Percentiles rank a stretch among this genome's conserved stretches.
Conservation (phyloP, 805 yeast genomes). For the Hanseniaspora singularis region DNA sequence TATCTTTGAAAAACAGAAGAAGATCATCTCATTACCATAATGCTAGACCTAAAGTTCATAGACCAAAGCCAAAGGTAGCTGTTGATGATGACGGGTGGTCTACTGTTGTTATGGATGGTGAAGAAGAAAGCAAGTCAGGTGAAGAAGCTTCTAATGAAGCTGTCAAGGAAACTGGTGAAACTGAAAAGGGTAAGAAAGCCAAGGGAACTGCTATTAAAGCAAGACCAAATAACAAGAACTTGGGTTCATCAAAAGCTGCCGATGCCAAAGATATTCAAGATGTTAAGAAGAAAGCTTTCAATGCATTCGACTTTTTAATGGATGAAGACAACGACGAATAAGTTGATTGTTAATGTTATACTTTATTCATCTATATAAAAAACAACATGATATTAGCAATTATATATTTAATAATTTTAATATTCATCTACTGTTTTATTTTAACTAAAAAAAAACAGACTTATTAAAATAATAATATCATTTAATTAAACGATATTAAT, state of each 20-base stretch:
- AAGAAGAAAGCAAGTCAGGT: conserved; percentile 29
- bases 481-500: too few species aligned
- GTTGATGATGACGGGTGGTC: conserved; percentile 80
- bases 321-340: conserved; percentile 43
- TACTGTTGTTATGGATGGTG: conserved; percentile 40
- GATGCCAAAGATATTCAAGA: conserved; percentile 65
- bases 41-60: conserved; percentile 45
- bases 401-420: too few species aligned
- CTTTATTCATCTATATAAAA: too few species aligned
- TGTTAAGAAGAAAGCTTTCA: conserved; percentile 53
- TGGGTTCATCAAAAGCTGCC: conserved; percentile 60
- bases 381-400: too few species aligned
- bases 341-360: too few species aligned
- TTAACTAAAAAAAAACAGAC: too few species aligned
- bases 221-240: conserved; percentile 62
- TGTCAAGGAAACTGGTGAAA: conserved; percentile 16
- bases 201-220: conserved; percentile 42
- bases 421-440: too few species aligned
- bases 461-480: too few species aligned
- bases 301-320: conserved; percentile 71
- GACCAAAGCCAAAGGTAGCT: conserved; percentile 39
- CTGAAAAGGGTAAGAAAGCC: conserved; percentile 30
- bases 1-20: conserved; percentile 40
- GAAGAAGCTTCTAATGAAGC: background rate
- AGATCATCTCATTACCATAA: conserved; percentile 44